A percentile compares a stretch with the other conserved stretches of the same genome.
Conservation (phyloP, 495 filamentous ascomycete genomes). For the Evernia prunastri region DNA sequence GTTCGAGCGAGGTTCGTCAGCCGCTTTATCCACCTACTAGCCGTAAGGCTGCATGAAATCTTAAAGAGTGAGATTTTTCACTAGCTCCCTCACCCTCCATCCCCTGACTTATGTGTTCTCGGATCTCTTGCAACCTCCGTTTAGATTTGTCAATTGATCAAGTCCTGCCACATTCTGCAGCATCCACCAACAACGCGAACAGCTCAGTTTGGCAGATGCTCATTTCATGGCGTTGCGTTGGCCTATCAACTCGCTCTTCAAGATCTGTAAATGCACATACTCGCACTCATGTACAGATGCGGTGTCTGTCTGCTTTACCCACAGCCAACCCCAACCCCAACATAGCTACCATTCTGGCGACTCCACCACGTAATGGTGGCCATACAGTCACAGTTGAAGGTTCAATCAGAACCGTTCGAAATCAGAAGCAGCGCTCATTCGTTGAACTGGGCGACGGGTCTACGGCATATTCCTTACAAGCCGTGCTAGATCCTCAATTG, state of each 20-base stretch:
- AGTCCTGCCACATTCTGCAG: conserved; percentile 1
- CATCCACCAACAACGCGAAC: background rate
- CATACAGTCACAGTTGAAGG: conserved; percentile 58
- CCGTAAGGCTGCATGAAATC: conserved; percentile 4
- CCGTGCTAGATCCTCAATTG: conserved; percentile 66
- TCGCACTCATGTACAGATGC: background rate
- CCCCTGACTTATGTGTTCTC: background rate
- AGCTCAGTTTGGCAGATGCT: conserved; percentile 5
- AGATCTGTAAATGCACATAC: conserved; percentile 2
- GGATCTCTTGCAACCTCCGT: background rate
- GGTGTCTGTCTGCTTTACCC: conserved; percentile 8
- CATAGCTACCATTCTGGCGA: conserved; percentile 20
- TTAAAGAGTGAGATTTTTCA: too few relatives aligned
- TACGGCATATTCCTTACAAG: conserved; percentile 70
- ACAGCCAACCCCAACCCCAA: conserved; percentile 18
- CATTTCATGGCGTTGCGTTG: conserved; percentile 19
- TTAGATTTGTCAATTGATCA: background rate
- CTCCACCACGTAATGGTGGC: conserved; percentile 18
- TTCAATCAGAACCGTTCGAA: conserved; percentile 75
- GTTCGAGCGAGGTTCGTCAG: background rate
- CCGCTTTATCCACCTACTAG: background rate
- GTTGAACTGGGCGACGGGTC: conserved; percentile 86
- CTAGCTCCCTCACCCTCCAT: background rate
- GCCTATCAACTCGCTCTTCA: background rate
- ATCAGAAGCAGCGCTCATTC: conserved; percentile 78